Conservation (phyloP, 2,329 filamentous ascomycete genomes). For the Endoconidiophora laricicola region DNA sequence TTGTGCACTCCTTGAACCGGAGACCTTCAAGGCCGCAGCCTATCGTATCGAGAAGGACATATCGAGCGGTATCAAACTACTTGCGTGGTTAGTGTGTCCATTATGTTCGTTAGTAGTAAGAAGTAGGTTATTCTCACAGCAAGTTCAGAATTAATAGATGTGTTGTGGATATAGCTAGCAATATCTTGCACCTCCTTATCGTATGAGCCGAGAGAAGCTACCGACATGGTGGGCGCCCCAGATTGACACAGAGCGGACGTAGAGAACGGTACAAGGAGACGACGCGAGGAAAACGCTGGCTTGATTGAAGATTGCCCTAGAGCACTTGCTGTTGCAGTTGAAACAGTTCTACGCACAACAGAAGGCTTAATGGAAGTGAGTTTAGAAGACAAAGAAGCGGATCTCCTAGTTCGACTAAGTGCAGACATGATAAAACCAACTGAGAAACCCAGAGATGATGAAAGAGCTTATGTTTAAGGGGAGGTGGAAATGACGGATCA, state of each 20-base stretch:
- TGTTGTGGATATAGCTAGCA: constrained; percentile 85
- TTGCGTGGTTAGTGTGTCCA: background rate
- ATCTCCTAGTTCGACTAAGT: no score
- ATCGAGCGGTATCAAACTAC: constrained; percentile 87
- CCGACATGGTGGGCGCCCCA: constrained; percentile 33
- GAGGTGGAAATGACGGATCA: no score
- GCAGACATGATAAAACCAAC: no score
- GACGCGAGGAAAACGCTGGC: no score
- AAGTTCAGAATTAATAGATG: constrained; percentile 76
- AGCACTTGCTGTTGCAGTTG: no score
- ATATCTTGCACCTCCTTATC: constrained; percentile 92
- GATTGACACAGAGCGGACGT: constrained; percentile 15
- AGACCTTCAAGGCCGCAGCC: constrained; percentile 93
- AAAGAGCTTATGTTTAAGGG: no score
- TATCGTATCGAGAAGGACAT: constrained; percentile 91
- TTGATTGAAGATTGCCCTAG: no score
- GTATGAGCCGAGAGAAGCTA: constrained; percentile 40
- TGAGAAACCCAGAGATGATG: no score
- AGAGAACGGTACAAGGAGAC: constrained; percentile 23
- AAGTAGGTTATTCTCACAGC: constrained; percentile 46
- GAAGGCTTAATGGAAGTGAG: background rate
- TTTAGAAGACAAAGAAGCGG: background rate
- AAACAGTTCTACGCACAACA: background rate
- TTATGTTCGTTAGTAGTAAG: background rate
- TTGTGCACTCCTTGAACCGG: constrained; percentile 88